Percentiles rank a stretch among this genome's conserved stretches.
These are phyloP conservation scores for Striga asiatica DNA, from an alignment of 257 asterid genomes.

Conservation along the genomic window DNA sequence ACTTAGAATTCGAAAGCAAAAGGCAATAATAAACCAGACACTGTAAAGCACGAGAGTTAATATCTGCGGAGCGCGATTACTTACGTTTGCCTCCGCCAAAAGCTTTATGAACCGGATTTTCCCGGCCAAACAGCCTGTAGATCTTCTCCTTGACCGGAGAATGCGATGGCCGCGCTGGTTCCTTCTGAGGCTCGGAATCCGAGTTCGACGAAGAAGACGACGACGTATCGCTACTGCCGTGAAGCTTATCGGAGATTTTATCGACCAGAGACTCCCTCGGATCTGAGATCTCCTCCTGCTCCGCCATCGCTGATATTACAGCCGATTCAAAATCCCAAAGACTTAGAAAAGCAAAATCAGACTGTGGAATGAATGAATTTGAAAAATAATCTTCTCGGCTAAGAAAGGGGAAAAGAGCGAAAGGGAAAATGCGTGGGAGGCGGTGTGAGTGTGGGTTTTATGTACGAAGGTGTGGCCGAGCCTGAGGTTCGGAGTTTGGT, in stretches of 20 bases:
- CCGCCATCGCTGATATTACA: conserved; percentile 45
- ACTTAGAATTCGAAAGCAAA: not conserved
- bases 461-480: conserved; percentile 21
- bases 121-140: conserved; percentile 50
- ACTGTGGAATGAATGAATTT: not conserved
- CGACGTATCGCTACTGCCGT: conserved; percentile 32
- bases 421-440: not conserved
- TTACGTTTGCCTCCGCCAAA: conserved; percentile 87
- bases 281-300: conserved; percentile 58
- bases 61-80: conserved; percentile 13
- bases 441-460: conserved; percentile 14
- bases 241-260: conserved; percentile 47
- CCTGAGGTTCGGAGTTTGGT: conserved; percentile 34
- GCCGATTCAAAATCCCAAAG: conserved; percentile 9
- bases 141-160: conserved; percentile 41
- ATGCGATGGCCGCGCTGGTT: conserved; percentile 29
- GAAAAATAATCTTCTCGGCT: conserved; percentile 9
- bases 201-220: conserved; percentile 48
- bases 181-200: conserved; percentile 30
- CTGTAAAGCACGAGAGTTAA: not conserved
- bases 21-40: too few species aligned
- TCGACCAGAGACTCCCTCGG: conserved; percentile 61
- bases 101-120: conserved; percentile 66
- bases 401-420: conserved; percentile 1
- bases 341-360: not conserved